Percentiles rank a stretch among this genome's conserved stretches.
phyloP scores from a whole-genome alignment of 805 yeast genomes.

The Saccharomycopsis olivae region DNA sequence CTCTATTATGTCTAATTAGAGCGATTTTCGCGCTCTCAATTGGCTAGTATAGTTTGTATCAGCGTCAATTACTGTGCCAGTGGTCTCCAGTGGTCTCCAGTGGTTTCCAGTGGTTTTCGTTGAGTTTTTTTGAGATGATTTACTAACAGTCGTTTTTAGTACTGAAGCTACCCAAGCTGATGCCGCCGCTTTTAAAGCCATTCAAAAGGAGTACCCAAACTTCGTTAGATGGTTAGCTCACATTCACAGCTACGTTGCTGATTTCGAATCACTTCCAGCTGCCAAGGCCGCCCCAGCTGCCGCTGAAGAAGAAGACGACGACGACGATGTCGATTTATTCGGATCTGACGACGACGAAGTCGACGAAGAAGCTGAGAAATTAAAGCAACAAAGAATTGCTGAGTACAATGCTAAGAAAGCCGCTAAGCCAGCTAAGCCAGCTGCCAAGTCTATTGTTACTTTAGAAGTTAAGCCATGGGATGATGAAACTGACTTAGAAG shows the following conservation, averaged over 20 bases:
- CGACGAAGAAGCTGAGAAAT: conserved; percentile 94
- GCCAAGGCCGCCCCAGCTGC: conserved; percentile 39
- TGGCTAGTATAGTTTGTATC: no score
- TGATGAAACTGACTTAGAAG: conserved; percentile 94
- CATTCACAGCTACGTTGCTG: conserved; percentile 86
- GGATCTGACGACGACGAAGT: conserved; percentile 87
- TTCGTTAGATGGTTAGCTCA: conserved; percentile 98
- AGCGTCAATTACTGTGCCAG: no score
- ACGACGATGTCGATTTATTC: conserved; percentile 89
- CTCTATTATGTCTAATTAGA: no score
- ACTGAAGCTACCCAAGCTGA: conserved; percentile 92
- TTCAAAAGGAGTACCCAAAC: conserved; percentile 84
- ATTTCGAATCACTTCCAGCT: conserved; percentile 74
- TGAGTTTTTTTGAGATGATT: no score
- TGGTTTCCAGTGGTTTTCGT: no score
- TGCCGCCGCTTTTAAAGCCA: conserved; percentile 88
- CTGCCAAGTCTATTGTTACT: conserved; percentile 96
- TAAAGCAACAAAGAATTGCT: conserved; percentile 96
- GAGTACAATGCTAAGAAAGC: conserved; percentile 96
- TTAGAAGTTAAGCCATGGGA: conserved; percentile 99
- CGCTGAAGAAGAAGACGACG: conserved; percentile 46
- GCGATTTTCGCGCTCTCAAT: no score
- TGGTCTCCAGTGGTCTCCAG: no score
- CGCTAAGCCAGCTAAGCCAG: conserved; percentile 93
- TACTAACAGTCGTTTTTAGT: conserved; percentile 29